A percentile compares a stretch with the other conserved stretches of the same genome.
These are phyloP conservation scores for Entomortierella lignicola DNA, from an alignment of 192 early-diverging fungal genomes.

Conservation along the genomic window DNA sequence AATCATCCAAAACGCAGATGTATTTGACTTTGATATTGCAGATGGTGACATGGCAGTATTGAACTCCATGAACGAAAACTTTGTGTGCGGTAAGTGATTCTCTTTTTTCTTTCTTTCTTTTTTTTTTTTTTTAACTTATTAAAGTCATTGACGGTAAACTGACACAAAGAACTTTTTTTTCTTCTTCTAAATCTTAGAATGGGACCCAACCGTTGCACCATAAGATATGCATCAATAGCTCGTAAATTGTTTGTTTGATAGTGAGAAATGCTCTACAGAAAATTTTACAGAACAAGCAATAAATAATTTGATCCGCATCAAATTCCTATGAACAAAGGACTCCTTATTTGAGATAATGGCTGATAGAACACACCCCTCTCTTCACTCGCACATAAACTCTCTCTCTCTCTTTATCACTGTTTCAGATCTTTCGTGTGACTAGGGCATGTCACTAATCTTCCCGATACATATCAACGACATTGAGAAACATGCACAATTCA, in stretches of 20 bases:
- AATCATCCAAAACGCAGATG: constrained; percentile 68
- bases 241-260: too few relatives aligned
- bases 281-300: too few relatives aligned
- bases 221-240: neutral
- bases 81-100: constrained; percentile 50
- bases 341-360: too few relatives aligned
- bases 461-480: neutral
- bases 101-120: neutral
- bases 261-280: neutral
- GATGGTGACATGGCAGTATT: constrained; percentile 67
- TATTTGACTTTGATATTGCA: constrained; percentile 67
- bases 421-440: neutral
- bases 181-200: constrained; percentile 7
- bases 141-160: too few relatives aligned
- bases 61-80: constrained; percentile 64
- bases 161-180: too few relatives aligned
- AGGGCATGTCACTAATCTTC: neutral
- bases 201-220: constrained; percentile 31
- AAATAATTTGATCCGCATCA: neutral
- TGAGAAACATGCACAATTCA: neutral
- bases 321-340: too few relatives aligned
- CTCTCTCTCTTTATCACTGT: neutral
- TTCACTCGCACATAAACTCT: neutral
- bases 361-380: neutral
- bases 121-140: too few relatives aligned